These are phyloP conservation scores for Cladosporium sp. DNA, from an alignment of 2,329 filamentous ascomycete species.

Conservation along the genomic window DNA sequence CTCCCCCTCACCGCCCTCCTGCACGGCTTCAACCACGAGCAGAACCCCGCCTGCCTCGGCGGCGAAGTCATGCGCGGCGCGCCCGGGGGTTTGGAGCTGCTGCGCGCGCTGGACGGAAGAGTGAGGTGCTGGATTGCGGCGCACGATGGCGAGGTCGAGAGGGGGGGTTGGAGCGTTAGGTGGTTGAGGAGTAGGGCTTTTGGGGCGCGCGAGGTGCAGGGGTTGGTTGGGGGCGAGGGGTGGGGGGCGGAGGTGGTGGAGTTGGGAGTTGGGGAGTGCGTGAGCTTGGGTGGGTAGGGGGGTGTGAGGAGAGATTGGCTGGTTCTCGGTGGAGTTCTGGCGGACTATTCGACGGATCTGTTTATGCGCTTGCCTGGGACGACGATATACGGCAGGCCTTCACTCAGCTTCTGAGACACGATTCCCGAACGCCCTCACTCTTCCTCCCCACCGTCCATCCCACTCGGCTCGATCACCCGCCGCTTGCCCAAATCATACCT, in stretches of 20 bases:
- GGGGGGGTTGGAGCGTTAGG: constrained; percentile 46
- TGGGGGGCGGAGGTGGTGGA: neutral
- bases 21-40: constrained; percentile 56
- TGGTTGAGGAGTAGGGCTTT: constrained; percentile 46
- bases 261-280: neutral
- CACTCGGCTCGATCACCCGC: constrained; percentile 12
- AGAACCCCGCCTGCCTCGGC: constrained; percentile 57
- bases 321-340: too few relatives aligned
- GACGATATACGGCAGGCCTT: too few relatives aligned
- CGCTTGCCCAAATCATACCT: constrained; percentile 17
- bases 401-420: too few relatives aligned
- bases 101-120: constrained; percentile 46
- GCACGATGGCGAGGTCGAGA: constrained; percentile 55
- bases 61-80: constrained; percentile 53
- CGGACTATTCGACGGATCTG: too few relatives aligned
- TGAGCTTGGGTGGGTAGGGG: neutral
- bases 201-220: constrained; percentile 41
- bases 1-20: constrained; percentile 59
- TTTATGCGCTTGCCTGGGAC: too few relatives aligned
- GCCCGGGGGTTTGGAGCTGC: constrained; percentile 53
- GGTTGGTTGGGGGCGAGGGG: constrained; percentile 26
- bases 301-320: neutral
- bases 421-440: neutral
- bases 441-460: neutral
- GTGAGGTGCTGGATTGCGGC: constrained; percentile 57